Evolutionary conservation across 768 basidiomycete genomes (phyloP).

Genomic region (Suillus cothurnatus): DNA sequence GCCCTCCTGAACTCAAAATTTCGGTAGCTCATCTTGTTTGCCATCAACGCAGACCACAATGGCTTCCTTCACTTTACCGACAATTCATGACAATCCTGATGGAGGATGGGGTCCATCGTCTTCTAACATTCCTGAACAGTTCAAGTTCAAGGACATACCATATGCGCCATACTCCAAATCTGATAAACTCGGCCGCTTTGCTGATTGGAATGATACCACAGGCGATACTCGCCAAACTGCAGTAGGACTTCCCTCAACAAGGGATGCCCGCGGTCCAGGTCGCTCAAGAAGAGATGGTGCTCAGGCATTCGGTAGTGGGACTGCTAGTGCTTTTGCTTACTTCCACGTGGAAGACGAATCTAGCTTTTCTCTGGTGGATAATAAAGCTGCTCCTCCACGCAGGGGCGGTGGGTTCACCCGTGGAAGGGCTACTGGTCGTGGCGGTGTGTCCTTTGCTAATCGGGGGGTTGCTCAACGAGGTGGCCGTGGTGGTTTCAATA

Average conservation of each 20-base stretch:
- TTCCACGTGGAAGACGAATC: constrained; percentile 99
- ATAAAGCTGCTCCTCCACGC: constrained; percentile 70
- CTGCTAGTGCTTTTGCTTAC: constrained; percentile 91
- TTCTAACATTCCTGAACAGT: constrained; percentile 82
- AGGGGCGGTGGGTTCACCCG: constrained; percentile 67
- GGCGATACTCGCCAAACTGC: constrained; percentile 61
- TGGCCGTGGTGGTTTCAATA: constrained; percentile 47
- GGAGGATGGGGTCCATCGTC: constrained; percentile 92
- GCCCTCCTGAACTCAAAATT: constrained; percentile 18
- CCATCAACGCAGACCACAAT: constrained; percentile 38
- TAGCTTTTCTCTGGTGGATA: constrained; percentile 94
- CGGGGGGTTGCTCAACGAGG: constrained; percentile 47
- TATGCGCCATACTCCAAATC: constrained; percentile 99
- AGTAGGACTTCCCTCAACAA: constrained; percentile 48
- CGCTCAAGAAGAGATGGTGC: constrained; percentile 74
- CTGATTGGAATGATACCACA: constrained; percentile 92
- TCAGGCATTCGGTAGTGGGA: constrained; percentile 88
- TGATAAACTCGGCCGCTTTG: constrained; percentile 96
- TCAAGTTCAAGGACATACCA: constrained; percentile 98
- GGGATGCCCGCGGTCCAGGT: constrained; percentile 52
- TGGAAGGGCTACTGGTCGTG: constrained; percentile 44
- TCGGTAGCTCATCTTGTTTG: constrained; percentile 15
- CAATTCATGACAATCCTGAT: constrained; percentile 89
- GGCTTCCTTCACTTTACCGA: constrained; percentile 84
- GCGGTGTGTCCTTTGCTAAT: constrained; percentile 34